Base-by-base conservation (phyloP, 2,329 filamentous ascomycete species). In the Colletotrichum sp. region DNA sequence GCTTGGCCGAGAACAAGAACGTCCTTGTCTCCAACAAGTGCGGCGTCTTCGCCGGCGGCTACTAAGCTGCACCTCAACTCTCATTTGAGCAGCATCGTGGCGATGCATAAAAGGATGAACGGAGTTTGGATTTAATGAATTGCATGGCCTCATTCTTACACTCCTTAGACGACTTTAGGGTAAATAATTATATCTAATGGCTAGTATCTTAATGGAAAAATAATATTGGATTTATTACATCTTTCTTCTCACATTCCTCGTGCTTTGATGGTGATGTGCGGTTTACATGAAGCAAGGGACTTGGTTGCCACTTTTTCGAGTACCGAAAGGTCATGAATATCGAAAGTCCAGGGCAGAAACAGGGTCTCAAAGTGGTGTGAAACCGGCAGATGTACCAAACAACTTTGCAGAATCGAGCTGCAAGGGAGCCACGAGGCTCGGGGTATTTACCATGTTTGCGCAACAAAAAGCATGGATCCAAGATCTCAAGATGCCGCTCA, bases 1-100 rank as follows among this genome's bases (percentile, higher is more conserved):
- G 89, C 77, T 79, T 89, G 75, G 64, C 49, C 16, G 81, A 83
- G 32, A 91, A 91, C 81, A 81, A 79, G 75, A 78, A 81, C 15
- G 82, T 87, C 34, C 82, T 82, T 55, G 83, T 81, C 6, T 78
- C 77, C 9, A 80, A 82, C 39, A 86, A 88, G 79, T 90, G 89
- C 81, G 79, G 78, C 49, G 82, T 75, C 62, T 89, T 81, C 77
- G 83, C 83, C 49, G 49, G 32, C 26, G 75, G 70, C 52, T 81
- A 79, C 77, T 80, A 64, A 65, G 36, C 49, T 24, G 15, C 34
- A 24, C 52, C 21, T 65, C 26, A 30, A 7, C 21, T n/a, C 21
- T 24, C 16, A 52, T 12, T 15, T 34, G 28, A 63, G 21, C 59
- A 18, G 21, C 69, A 71, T 52, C 30, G 24, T 30, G 44, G 39